Base-by-base conservation (phyloP, 768 basidiomycete species). In the Chlorophyllum brunneum region DNA sequence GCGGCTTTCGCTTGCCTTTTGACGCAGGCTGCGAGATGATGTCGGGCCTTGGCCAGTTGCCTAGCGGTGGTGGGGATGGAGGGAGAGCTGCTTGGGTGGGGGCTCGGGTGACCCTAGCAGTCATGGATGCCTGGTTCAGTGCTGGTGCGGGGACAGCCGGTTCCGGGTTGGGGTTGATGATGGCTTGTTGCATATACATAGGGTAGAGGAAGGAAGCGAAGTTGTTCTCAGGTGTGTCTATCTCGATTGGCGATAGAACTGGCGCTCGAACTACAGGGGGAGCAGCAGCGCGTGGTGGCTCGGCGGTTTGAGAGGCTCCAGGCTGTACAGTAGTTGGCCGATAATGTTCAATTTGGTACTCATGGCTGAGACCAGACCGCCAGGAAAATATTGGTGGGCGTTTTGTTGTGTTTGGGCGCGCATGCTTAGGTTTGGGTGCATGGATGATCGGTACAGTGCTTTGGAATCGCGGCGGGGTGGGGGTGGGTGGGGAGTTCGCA, bases 31-130 rank as follows among this genome's bases (percentile, higher is more conserved):
- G 68, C 15, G 67, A 61, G 20, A 70, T 60, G 11, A 68, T 65
- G 56, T 82, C 73, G 9, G 61, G 58, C 18, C 76, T 74, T 31
- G 81, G 83, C 82, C 83, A 83, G 29, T 78, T 65, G 15, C 79
- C 78, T 0, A 83, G 63, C 2, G 76, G 78, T 23, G 75, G 67
- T 26, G 78, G 74, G 11, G 70, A 67, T 3, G 70, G 58, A 11
- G 70, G 63, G 5, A 48, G 49, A 18, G 46, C 34, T 30, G 52
- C 29, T 24, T 62, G 67, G 1, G 51, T 55, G 31, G 57, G 58
- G 27, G 53, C 56, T 13, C 56, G 65, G 24, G 58, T 61, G 18
- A 54, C 34, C 34, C 11, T 36, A 36, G 15, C 34, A 13, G 2
- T 36, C 61, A 7, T 53, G 56, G 33, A 48, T 55, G 30, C 36